Evolutionary conservation across 257 asterid genomes (phyloP).

Genomic region (Nicotiana knightiana): DNA sequence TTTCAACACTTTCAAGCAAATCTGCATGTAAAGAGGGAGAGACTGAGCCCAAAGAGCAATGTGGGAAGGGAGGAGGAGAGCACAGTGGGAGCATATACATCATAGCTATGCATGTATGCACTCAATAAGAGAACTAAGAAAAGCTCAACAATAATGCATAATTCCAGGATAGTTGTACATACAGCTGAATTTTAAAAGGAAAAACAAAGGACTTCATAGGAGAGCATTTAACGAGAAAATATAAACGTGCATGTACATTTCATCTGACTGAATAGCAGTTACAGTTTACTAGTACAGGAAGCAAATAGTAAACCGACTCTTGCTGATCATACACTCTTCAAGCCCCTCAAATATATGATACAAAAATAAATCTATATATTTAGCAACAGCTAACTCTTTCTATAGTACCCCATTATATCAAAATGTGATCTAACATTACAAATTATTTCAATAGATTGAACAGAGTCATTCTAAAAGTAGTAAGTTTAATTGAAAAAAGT

Average conservation of each 20-base stretch:
- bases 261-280: not conserved
- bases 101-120: constrained; percentile 3
- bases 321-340: not conserved
- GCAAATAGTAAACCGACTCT: not conserved
- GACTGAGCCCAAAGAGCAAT: not conserved
- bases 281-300: not conserved
- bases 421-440: not conserved
- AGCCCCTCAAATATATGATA: not conserved
- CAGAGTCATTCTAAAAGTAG: not conserved
- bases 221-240: not conserved
- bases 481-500: not conserved
- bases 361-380: no score
- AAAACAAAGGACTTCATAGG: not conserved
- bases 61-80: not conserved
- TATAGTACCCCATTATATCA: not conserved
- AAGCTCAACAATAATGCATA: not conserved
- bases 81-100: not conserved
- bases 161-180: not conserved
- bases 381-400: not conserved
- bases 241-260: not conserved
- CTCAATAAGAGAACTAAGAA: not conserved
- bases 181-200: not conserved
- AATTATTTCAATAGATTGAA: not conserved
- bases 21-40: not conserved
- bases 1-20: not conserved